phyloP scores from a whole-genome alignment of 768 basidiomycete genomes.

The Lyophyllum atratum region DNA sequence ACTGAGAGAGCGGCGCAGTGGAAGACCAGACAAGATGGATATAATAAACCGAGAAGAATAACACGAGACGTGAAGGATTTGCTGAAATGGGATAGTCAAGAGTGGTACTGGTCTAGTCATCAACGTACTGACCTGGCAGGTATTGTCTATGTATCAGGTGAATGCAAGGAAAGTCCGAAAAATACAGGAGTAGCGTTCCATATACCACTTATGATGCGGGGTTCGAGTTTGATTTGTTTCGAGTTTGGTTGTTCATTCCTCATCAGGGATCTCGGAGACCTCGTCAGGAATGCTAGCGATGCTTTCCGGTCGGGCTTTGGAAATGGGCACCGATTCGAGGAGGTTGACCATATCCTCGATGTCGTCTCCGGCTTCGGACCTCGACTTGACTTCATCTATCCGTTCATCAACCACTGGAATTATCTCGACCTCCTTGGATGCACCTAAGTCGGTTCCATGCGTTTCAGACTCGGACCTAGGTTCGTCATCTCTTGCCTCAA shows the following conservation, averaged over 20 bases:
- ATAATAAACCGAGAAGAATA: not conserved
- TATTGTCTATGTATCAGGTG: not conserved
- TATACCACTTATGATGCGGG: constrained; percentile 3
- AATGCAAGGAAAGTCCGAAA: not conserved
- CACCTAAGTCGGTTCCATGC: not conserved
- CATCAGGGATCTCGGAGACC: constrained; percentile 55
- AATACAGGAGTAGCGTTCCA: not conserved
- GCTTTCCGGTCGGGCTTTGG: constrained; percentile 43
- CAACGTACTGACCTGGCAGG: not conserved
- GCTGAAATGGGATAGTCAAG: not conserved
- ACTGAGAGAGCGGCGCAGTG: not conserved
- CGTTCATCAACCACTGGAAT: constrained; percentile 17
- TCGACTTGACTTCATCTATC: constrained; percentile 15
- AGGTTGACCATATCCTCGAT: constrained; percentile 69
- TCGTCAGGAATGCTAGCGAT: constrained; percentile 55
- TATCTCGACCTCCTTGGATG: not conserved
- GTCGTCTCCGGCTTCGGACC: constrained; percentile 34
- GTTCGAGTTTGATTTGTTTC: not conserved
- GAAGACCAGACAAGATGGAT: not conserved
- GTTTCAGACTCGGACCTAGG: constrained; percentile 1
- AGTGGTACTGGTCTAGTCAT: not conserved
- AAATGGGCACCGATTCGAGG: constrained; percentile 48
- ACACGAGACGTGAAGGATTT: not conserved
- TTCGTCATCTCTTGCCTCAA: not conserved
- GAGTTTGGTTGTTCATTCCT: constrained; percentile 37